These are phyloP conservation scores for Usnea hakonensis DNA, from an alignment of 495 filamentous ascomycete species.

Conservation along the genomic window DNA sequence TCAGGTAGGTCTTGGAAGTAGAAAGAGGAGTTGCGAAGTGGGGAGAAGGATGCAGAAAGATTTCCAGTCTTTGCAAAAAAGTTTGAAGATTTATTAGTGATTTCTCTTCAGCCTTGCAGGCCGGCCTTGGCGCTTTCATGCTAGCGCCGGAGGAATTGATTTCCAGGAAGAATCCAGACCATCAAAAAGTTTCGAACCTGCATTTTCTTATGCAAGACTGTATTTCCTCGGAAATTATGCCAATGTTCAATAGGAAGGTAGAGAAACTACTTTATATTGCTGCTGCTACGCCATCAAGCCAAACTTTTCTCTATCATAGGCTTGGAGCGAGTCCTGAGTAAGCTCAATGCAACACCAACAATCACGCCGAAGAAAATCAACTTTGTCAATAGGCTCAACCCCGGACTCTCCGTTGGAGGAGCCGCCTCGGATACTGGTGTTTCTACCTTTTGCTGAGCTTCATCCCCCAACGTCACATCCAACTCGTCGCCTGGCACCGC, in stretches of 20 bases:
- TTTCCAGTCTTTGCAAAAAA: conserved; percentile 13
- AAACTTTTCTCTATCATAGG: conserved; percentile 33
- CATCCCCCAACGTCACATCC: conserved; percentile 30
- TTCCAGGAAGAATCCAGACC: neutral
- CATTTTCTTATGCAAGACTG: neutral
- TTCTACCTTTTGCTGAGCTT: conserved; percentile 17
- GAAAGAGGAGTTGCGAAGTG: neutral
- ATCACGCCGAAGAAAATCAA: conserved; percentile 38
- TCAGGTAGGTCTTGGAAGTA: neutral
- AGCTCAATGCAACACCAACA: conserved; percentile 34
- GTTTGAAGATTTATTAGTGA: conserved; percentile 8
- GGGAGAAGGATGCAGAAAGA: neutral
- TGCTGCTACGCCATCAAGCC: conserved; percentile 28
- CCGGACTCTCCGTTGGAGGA: conserved; percentile 23
- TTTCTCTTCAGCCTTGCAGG: neutral
- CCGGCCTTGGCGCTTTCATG: neutral
- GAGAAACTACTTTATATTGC: neutral
- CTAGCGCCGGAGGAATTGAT: neutral
- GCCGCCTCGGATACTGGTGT: conserved; percentile 20
- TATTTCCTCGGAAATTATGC: neutral
- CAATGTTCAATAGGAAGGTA: neutral
- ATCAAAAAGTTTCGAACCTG: neutral
- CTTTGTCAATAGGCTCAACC: conserved; percentile 33
- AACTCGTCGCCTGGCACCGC: conserved; percentile 30
- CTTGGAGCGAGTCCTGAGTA: conserved; percentile 30